phyloP scores from a whole-genome alignment of 2,329 filamentous ascomycete genomes.

The Pseudonectria buxi region DNA sequence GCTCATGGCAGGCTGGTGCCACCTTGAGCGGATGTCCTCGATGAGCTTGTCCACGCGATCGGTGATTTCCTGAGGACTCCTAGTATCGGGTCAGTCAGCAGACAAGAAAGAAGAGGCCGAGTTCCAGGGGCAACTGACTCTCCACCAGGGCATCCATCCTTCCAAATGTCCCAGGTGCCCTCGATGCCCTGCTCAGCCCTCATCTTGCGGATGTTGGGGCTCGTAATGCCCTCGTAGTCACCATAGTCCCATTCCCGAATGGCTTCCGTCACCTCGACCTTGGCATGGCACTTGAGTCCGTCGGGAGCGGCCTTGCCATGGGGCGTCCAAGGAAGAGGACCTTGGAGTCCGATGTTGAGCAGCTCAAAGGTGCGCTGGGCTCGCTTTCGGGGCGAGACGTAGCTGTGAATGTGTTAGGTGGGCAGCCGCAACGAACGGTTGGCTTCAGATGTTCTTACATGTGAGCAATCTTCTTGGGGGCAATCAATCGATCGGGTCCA shows the following conservation, averaged over 20 bases:
- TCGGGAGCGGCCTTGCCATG: constrained; percentile 34
- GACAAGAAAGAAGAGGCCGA: constrained; percentile 3
- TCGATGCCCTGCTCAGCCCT: constrained; percentile 50
- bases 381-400: constrained; percentile 78
- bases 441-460: constrained; percentile 67
- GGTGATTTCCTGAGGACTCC: constrained; percentile 66
- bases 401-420: constrained; percentile 38
- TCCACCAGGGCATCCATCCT: constrained; percentile 78
- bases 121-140: constrained; percentile 50
- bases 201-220: constrained; percentile 55
- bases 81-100: constrained; percentile 24
- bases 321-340: constrained; percentile 62
- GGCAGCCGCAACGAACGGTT: constrained; percentile 1
- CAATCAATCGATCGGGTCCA: constrained; percentile 76
- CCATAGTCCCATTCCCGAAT: constrained; percentile 87
- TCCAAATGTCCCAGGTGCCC: constrained; percentile 76
- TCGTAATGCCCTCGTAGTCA: constrained; percentile 76
- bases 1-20: constrained; percentile 57
- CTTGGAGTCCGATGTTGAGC: constrained; percentile 64
- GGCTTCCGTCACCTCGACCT: constrained; percentile 61
- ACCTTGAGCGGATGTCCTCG: constrained; percentile 60
- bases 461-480: constrained; percentile 72
- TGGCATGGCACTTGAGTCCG: constrained; percentile 47
- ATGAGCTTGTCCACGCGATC: constrained; percentile 70
- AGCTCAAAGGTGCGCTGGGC: constrained; percentile 89